Base-by-base conservation (phyloP, 306 rosid genomes). In the Cucurbita argyrosperma region DNA sequence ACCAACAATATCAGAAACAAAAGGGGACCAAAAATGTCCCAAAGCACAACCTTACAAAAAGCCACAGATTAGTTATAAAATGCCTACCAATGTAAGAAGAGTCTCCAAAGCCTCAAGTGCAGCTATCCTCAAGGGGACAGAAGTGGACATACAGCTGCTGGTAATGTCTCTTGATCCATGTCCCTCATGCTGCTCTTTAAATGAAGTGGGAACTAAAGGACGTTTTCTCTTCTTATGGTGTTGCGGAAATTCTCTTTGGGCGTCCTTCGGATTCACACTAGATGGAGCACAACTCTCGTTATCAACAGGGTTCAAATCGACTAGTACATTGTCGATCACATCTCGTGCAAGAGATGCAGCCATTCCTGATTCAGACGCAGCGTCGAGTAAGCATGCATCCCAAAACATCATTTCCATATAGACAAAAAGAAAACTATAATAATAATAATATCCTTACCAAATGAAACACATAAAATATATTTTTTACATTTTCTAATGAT, bases 101-200 rank as follows among this genome's bases (percentile, higher is more conserved):
- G 92, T 83, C 81, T 94, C 92, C 51, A 94, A 83, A 43, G 97
- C 84, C 81, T 89, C 90, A 23, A 94, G 89, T 68, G 95, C 96
- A 46, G 98, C 98, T 78, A 90, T 84, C 87, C 85, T 83, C 82
- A 90, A 71, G 53, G 87, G 77, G 66, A 89, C 76, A 73, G 90
- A 88, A 67, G 84, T 74, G 18, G 49, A 47, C 6, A 58, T 13
- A 56, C 11, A 37, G 74, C 63, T 82, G 75, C 88, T 82, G 53
- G 73, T 65, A 63, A 74, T 75, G 74, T 75, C 84, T 42, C 77
- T 83, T 65, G 79, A 79, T 79, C 62, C 79, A 74, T 80, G 78
- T 50, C 81, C 57, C 45, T 79, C 82, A 23, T 37, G 80, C 81
- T 76, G 66, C 78, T 84, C 83, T 76, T 77, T 81, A 61, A 82